A percentile compares a stretch with the other conserved stretches of the same genome.
Evolutionary conservation across 1,139 yeast species (phyloP).

Genomic region (Candida labiduridarum): DNA sequence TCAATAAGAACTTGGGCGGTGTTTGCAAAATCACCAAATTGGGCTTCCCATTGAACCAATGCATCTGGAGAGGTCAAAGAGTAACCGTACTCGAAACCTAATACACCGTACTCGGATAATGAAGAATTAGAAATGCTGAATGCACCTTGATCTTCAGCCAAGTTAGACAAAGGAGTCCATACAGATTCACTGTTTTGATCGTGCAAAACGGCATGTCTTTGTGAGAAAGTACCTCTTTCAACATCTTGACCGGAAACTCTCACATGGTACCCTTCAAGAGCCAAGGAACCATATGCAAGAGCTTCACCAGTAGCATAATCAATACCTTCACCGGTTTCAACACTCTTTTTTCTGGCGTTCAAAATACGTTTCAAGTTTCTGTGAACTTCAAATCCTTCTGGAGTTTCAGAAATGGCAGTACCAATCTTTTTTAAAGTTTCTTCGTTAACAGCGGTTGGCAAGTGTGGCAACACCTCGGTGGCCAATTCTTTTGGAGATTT

Average conservation of each 20-base stretch:
- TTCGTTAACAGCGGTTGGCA: slow-evolving; percentile 90
- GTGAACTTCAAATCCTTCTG: slow-evolving; percentile 88
- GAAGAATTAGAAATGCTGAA: slow-evolving; percentile 95
- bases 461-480: slow-evolving; percentile 91
- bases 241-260: slow-evolving; percentile 99
- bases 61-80: slow-evolving; percentile 96
- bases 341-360: slow-evolving; percentile 81
- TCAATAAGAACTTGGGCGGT: slow-evolving; percentile 98
- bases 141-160: slow-evolving; percentile 81
- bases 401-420: slow-evolving; percentile 75
- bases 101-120: slow-evolving; percentile 96
- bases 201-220: slow-evolving; percentile 97
- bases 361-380: slow-evolving; percentile 95
- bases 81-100: slow-evolving; percentile 99
- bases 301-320: slow-evolving; percentile 98
- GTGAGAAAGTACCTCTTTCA: slow-evolving; percentile 99
- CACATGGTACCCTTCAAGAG: slow-evolving; percentile 92
- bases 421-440: slow-evolving; percentile 78
- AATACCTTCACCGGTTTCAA: slow-evolving; percentile 88
- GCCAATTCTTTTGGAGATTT: slow-evolving; percentile 98
- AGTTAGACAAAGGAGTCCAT: slow-evolving; percentile 81
- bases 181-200: slow-evolving; percentile 87
- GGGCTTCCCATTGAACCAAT: slow-evolving; percentile 98
- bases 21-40: slow-evolving; percentile 99
- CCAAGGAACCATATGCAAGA: slow-evolving; percentile 91